Evolutionary conservation across 305 asterid genomes (phyloP).

Genomic region (Plantago coronopus): DNA sequence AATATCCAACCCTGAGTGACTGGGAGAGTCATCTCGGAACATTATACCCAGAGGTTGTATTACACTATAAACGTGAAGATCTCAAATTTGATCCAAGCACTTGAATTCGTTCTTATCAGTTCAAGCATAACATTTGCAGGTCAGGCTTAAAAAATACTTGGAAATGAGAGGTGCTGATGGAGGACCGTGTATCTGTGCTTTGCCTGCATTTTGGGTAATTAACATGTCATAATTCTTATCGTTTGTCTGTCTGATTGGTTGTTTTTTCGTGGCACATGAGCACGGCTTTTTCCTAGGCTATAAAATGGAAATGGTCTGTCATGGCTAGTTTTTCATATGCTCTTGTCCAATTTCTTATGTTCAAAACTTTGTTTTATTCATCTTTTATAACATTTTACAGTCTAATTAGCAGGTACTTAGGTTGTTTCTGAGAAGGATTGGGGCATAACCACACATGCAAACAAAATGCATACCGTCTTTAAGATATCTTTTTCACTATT

Average conservation of each 20-base stretch:
- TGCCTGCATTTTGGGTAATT: constrained; percentile 95
- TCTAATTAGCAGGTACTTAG: constrained; percentile 1
- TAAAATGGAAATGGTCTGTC: constrained; percentile 10
- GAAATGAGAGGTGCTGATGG: constrained; percentile 99
- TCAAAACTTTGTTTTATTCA: background rate
- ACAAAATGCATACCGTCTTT: constrained; percentile 8
- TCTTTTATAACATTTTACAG: background rate
- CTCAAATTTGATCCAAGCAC: no score
- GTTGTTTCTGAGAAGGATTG: constrained; percentile 1
- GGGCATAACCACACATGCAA: background rate
- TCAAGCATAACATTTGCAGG: constrained; percentile 38
- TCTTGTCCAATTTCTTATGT: constrained; percentile 1
- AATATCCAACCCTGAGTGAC: constrained; percentile 75
- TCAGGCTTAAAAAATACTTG: constrained; percentile 89
- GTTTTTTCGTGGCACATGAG: no score
- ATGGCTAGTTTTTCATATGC: constrained; percentile 9
- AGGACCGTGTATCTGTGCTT: constrained; percentile 96
- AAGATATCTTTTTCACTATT: constrained; percentile 19
- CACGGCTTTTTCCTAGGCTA: background rate
- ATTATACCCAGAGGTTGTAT: constrained; percentile 82
- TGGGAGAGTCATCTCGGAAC: constrained; percentile 98
- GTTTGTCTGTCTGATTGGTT: background rate
- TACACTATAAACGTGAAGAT: constrained; percentile 16
- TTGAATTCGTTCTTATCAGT: no score
- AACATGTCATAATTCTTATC: background rate